Evolutionary conservation across 441 rosid genomes (phyloP), one percentile per base, ranked within the genome.

Genomic region (Kokia cookei): DNA sequence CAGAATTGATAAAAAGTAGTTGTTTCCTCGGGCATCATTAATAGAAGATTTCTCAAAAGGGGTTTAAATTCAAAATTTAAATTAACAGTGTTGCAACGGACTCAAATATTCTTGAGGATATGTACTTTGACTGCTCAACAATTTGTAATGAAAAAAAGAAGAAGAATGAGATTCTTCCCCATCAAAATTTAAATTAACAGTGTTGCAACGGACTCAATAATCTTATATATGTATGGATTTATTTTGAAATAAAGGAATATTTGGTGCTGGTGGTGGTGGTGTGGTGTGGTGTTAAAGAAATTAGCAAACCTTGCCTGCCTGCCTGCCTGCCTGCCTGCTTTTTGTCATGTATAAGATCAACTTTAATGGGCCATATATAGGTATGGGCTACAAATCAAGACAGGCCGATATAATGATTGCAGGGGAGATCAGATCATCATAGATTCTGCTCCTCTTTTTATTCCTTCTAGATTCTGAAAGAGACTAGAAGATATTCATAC

Each of bases 301-400:
- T 19, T 9, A 48, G 53, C 35, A 32, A 32, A 32, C 37, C 37
- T 32, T 32, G 37, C 37, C 37, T 32, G 37, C 37, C 37, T 32
- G 37, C n/a, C n/a, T n/a, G n/a, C n/a, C n/a, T 32, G 37, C 37
- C 37, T 32, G 37, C 35, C 32, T 29, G 32, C 35, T 32, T 32
- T 32, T 5, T 32, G 5, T 32, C 37, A 32, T 32, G 35, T 32
- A 35, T 14, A 15, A 55, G 0, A 47, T 47, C 60, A 27, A 29
- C 69, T 61, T 62, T 62, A 73, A 73, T 73, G 76, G 76, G 70
- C 61, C 76, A 73, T 8, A 73, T 14, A 64, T 22, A n/a, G 26
- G 70, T 5, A 73, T 69, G 74, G 69, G 43, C 12, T 37, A 50
- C 22, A 11, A 71, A 69, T 59, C 59, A 67, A 48, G 5, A 68